Base-by-base conservation (phyloP, 768 basidiomycete genomes). In the Suillus hirtellus region DNA sequence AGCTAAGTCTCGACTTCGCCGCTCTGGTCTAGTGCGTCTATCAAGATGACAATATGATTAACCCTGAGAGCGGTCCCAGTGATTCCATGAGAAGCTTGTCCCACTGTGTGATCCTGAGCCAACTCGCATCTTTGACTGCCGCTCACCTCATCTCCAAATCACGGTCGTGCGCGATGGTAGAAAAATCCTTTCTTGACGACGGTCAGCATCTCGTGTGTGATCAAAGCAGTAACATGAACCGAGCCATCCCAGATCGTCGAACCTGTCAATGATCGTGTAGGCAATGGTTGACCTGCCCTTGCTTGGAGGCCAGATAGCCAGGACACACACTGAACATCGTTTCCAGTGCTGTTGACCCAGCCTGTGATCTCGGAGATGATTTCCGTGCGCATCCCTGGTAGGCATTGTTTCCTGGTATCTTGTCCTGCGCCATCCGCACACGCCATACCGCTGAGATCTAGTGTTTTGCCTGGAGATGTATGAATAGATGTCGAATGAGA, bases 21-120 rank as follows among this genome's bases (percentile, higher is more conserved):
- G 38, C 64, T 67, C 47, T 65, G 67, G 43, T 70, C 67, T n/a
- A 72, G 47, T 14, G 61, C 73, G 35, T 75, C 74, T 49, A 73
- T 67, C 56, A 74, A 60, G 24, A 71, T 61, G 21, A 71, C 52
- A 11, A 72, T 53, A 68, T 17, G 27, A 17, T 46, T 34, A 37
- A 34, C 50, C 64, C 55, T 10, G 61, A 67, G 15, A n/a, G 24
- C 56, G 35, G 37, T 4, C 10, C 59, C 55, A 14, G 68, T 63
- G 24, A 58, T 46, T 60, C 47, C 37, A 69, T n/a, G 24, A 71
- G 65, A 35, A 71, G 59, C 12, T 65, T 60, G 6, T 63, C 59
- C 35, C 70, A 64, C 59, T 71, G 70, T 11, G 59, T 60, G 27
- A 17, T 43, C 59, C 46, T 60, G 15, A 60, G 42, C 17, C 24